Conservation (phyloP, 331 rosid genomes). For the Quercus lobata region DNA sequence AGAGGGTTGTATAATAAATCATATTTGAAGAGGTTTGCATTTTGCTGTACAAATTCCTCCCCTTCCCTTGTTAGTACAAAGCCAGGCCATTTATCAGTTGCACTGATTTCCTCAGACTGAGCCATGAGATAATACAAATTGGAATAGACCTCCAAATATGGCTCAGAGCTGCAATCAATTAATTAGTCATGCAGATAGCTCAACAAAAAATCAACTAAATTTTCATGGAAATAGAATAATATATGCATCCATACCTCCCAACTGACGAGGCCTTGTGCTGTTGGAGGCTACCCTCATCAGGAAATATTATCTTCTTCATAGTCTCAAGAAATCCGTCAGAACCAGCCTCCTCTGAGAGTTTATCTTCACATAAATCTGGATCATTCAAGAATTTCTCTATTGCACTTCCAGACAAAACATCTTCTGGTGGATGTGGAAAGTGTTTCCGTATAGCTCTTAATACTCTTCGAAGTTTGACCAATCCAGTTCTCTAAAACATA, state of each 20-base stretch:
- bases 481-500: conserved; percentile 72
- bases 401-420: conserved; percentile 74
- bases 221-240: neutral
- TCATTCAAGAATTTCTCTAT: conserved; percentile 88
- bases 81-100: conserved; percentile 98
- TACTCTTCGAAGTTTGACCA: conserved; percentile 90
- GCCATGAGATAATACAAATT: conserved; percentile 92
- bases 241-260: conserved; percentile 52
- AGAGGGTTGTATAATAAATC: conserved; percentile 83
- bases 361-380: conserved; percentile 80
- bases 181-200: conserved; percentile 22
- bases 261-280: conserved; percentile 56
- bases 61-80: conserved; percentile 97
- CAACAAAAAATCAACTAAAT: neutral
- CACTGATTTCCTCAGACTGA: conserved; percentile 93
- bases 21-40: conserved; percentile 85
- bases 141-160: conserved; percentile 85
- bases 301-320: conserved; percentile 63
- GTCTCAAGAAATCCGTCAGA: conserved; percentile 84
- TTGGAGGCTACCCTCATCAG: conserved; percentile 61
- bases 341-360: conserved; percentile 95
- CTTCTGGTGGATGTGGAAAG: conserved; percentile 89
- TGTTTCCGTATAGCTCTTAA: conserved; percentile 93
- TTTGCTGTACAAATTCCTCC: conserved; percentile 90
- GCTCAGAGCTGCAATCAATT: conserved; percentile 72